Base-by-base conservation (phyloP, 2,329 filamentous ascomycete genomes). In the Thelonectria discophora region DNA sequence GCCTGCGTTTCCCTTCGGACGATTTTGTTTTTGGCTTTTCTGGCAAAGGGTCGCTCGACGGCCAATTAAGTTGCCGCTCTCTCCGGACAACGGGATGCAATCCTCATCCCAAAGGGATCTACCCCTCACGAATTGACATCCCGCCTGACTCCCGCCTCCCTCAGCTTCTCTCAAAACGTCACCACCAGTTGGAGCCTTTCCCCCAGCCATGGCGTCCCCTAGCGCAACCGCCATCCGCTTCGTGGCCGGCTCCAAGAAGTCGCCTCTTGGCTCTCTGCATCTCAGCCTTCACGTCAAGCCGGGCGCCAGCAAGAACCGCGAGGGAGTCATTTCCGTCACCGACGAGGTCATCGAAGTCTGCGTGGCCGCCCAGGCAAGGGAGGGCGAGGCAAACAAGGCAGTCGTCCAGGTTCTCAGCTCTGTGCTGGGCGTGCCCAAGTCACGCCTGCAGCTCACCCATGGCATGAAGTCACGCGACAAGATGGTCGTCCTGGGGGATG, bases 381-480 rank as follows among this genome's bases (percentile, higher is more conserved):
- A 91, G 13, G 88, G 89, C 13, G 87, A 90, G 71, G 86, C 90
- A 5, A 92, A 92, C 72, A 85, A 84, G 71, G 89, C 89, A 5
- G 86, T 91, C 2, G 77, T 87, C 50, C 79, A 83, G 39, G 76
- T 92, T 5, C 77, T 93, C 57, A 88, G 88, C 65, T 78, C 86
- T 70, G 80, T 82, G 6, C 79, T 92, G 2, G 79, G 80, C 2
- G 78, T 89, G 7, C 84, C 89, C 30, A 91, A 89, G 71, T 88
- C 89, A 1, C 82, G 86, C 62, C 76, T 92, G 1, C 80, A 84
- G 45, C 83, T 92, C 42, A 82, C 84, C 12, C 86, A 86, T 15
- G 90, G 90, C 0, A 72, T 83, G 55, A 91, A 88, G 73, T 88
- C 85, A 18, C 81, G 84, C 58, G 85, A 89, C 45, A 93, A 92